Evolutionary conservation across 73 alveolate genomes (phyloP), one percentile per base, ranked within the genome.

Genomic region (Tetrahymena elliotti): DNA sequence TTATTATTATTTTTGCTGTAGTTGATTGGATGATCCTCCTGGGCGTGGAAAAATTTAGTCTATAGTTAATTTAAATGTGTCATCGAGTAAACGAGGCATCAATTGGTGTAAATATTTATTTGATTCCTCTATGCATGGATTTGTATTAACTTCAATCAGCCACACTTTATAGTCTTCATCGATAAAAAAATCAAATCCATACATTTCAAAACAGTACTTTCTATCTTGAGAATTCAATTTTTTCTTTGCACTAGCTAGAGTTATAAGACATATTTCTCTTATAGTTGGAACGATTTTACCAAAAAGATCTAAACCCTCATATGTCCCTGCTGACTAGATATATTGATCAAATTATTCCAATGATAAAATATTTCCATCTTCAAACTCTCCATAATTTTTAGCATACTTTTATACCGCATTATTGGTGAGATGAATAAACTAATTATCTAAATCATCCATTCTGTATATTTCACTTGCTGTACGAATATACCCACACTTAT

Each of bases 11-110:
- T 47, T 47, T 47, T 47, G 13, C 20, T 8, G 2, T 47, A 18
- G 82, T 36, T 68, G 20, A n/a, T 68, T 68, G 34, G 20, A 3
- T 6, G 88, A 68, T 68, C 88, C 88, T 27, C 88, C 36, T 27
- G 88, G 88, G 22, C 88, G 88, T 24, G 96, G 96, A 95, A 96
- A 98, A 34, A 97, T 82, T 92, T 95, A 83, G 96, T 98, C 99
- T 33, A 97, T 94, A 33, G 99, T 97, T 40, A 98, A 95, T 93
- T 98, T 97, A 93, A 98, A 97, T 38, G 99, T 98, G 94, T 98
- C 99, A 96, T 98, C 99, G 13, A 98, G 84, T 99, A 98, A 97
- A 93, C 99, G 94, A 27, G 99, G 99, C 33, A 98, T 95, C 15
- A 97, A 95, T 95, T 94, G 83, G 84, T 95, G 96, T 27, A 98